A percentile compares a stretch with the other conserved stretches of the same genome.
Evolutionary conservation across 1,139 yeast genomes (phyloP).

Genomic region (Eremothecium coryli): DNA sequence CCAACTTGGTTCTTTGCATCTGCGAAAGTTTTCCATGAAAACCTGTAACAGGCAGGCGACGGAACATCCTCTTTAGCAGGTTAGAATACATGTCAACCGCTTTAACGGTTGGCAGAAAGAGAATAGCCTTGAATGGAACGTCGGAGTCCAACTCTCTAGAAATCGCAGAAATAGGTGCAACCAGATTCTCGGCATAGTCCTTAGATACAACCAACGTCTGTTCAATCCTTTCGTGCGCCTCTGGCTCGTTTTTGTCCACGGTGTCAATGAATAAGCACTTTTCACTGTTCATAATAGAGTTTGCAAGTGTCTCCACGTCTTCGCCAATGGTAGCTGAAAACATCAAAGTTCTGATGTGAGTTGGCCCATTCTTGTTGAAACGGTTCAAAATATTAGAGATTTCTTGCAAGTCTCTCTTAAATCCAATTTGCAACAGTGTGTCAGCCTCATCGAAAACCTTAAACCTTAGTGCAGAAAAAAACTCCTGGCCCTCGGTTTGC

Average conservation of each 20-base stretch:
- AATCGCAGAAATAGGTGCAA: conserved; percentile 45
- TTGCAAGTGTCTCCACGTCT: conserved; percentile 57
- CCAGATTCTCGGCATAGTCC: conserved; percentile 41
- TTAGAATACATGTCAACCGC: conserved; percentile 50
- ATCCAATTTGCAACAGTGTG: conserved; percentile 68
- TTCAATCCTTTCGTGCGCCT: conserved; percentile 65
- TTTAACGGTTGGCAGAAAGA: conserved; percentile 72
- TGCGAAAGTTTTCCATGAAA: conserved; percentile 73
- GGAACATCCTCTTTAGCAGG: conserved; percentile 29
- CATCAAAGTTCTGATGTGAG: conserved; percentile 51
- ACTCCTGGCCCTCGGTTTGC: conserved; percentile 38
- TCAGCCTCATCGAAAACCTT: conserved; percentile 87
- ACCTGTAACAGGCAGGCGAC: conserved; percentile 27
- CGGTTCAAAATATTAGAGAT: conserved; percentile 44
- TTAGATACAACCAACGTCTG: conserved; percentile 52
- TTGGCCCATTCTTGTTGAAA: conserved; percentile 31
- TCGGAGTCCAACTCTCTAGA: conserved; percentile 27
- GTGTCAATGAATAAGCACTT: conserved; percentile 66
- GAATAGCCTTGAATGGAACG: conserved; percentile 58
- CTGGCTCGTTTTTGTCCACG: conserved; percentile 64
- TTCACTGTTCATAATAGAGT: conserved; percentile 48
- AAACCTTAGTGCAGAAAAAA: conserved; percentile 48
- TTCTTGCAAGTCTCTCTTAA: conserved; percentile 50
- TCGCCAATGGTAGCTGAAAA: conserved; percentile 84
- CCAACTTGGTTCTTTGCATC: conserved; percentile 25